These are phyloP conservation scores for Neospora caninum DNA, from an alignment of 169 alveolate genomes.

Conservation along the genomic window DNA sequence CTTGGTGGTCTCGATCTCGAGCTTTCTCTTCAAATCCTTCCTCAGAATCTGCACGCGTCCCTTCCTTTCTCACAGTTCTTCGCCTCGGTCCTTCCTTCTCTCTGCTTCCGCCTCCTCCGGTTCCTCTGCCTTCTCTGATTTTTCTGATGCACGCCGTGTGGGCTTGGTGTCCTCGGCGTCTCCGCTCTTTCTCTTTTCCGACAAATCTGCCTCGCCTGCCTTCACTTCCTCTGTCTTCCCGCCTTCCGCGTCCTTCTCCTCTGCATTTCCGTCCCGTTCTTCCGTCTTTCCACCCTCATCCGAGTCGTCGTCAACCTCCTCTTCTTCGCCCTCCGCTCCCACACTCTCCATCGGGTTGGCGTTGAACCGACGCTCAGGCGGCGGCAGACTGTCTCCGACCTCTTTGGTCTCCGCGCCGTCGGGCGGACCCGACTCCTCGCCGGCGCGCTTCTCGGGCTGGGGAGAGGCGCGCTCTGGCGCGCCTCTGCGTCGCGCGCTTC, in stretches of 20 bases:
- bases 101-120: too few species aligned
- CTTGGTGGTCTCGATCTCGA: too few species aligned
- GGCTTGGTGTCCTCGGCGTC: not conserved
- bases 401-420: not conserved
- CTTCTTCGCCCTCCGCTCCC: slow-evolving; percentile 17
- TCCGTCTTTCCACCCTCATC: not conserved
- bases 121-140: too few species aligned
- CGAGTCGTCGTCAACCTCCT: not conserved
- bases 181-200: not conserved
- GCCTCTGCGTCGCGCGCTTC: not conserved
- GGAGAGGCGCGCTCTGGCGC: not conserved
- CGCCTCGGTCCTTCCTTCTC: not conserved
- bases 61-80: too few species aligned
- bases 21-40: too few species aligned
- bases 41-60: too few species aligned
- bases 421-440: not conserved
- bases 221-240: not conserved
- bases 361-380: not conserved
- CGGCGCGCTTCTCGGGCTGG: not conserved
- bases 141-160: too few species aligned
- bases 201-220: not conserved
- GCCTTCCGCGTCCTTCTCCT: not conserved
- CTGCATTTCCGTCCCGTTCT: not conserved
- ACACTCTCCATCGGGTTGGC: slow-evolving; percentile 13
- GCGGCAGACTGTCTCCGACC: not conserved